These are phyloP conservation scores for Cryptomeria japonica DNA, from an alignment of 75 land plant species.

Conservation along the genomic window DNA sequence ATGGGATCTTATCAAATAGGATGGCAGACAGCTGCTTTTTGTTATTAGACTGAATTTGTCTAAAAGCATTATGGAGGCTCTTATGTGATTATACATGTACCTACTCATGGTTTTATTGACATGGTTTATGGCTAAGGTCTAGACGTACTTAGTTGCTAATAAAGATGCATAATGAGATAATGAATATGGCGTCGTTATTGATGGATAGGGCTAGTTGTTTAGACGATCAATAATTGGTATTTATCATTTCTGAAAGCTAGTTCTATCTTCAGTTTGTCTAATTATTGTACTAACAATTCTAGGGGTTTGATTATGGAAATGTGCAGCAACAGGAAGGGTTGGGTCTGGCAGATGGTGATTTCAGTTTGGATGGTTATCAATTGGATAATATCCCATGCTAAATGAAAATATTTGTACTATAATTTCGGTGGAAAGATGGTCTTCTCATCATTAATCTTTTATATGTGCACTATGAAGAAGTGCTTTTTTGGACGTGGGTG, in stretches of 20 bases:
- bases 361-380: background rate
- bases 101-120: background rate
- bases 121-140: background rate
- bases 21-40: background rate
- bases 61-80: background rate
- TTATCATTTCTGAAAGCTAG: background rate
- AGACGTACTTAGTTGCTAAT: background rate
- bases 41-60: background rate
- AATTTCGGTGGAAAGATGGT: background rate
- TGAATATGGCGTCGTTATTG: background rate
- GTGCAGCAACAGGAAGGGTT: background rate
- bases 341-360: slow-evolving; percentile 2
- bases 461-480: background rate
- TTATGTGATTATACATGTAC: background rate
- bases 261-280: background rate
- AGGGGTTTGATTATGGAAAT: background rate
- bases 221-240: background rate
- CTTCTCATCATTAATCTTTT: background rate
- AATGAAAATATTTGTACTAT: slow-evolving; percentile 2
- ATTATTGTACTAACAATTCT: background rate
- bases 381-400: background rate
- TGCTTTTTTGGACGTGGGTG: background rate
- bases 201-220: background rate
- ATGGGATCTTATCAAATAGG: background rate
- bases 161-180: background rate